These are phyloP conservation scores for Nicotiana tabacum DNA, from an alignment of 257 asterid species.

Conservation along the genomic window DNA sequence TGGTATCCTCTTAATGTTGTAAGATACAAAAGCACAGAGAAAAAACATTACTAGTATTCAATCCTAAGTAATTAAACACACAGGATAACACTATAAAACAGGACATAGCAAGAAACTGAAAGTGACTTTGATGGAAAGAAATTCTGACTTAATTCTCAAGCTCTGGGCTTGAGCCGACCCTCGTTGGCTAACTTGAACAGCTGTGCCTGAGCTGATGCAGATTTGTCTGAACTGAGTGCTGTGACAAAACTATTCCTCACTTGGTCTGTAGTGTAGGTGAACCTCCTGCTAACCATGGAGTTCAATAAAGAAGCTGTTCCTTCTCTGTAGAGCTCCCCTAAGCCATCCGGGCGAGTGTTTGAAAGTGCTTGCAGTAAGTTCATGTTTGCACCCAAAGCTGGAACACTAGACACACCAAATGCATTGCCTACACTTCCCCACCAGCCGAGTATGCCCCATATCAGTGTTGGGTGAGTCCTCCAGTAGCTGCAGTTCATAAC, in stretches of 20 bases:
- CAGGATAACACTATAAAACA: neutral
- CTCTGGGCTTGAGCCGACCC: conserved; percentile 16
- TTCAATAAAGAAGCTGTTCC: conserved; percentile 25
- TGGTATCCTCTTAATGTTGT: neutral
- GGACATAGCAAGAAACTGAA: neutral
- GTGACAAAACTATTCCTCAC: conserved; percentile 19
- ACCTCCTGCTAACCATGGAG: conserved; percentile 18
- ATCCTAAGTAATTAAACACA: neutral
- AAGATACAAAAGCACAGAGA: neutral
- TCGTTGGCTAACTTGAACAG: conserved; percentile 24
- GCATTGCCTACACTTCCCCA: conserved; percentile 29
- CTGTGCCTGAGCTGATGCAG: conserved; percentile 23
- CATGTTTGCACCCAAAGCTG: conserved; percentile 14
- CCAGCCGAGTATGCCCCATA: conserved; percentile 41
- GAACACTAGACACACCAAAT: conserved; percentile 19
- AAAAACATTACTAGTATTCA: neutral
- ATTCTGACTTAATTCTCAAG: neutral
- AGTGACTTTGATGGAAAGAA: neutral
- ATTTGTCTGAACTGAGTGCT: conserved; percentile 17
- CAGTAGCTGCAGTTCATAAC: conserved; percentile 32
- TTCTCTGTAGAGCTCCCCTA: conserved; percentile 24
- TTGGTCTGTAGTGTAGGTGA: conserved; percentile 18
- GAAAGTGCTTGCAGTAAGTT: conserved; percentile 24
- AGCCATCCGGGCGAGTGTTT: conserved; percentile 16
- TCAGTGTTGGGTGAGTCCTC: conserved; percentile 34